Conservation (phyloP, 1,284 basidiomycete genomes). For the Cryptococcus amylolentus region DNA sequence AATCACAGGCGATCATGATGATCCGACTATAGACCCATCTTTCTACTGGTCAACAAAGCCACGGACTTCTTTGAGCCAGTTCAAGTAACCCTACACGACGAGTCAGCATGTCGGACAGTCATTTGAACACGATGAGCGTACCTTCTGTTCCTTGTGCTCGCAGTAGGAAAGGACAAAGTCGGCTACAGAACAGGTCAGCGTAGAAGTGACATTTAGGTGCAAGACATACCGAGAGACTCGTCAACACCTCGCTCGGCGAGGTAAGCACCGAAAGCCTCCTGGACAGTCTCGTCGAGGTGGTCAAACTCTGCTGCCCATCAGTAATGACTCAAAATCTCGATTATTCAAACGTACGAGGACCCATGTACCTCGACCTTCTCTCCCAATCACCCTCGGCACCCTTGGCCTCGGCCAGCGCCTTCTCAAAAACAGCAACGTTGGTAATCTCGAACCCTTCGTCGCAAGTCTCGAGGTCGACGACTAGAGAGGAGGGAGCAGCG, state of each 20-base stretch:
- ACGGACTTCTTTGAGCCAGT: slow-evolving; percentile 82
- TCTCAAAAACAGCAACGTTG: slow-evolving; percentile 78
- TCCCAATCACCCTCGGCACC: slow-evolving; percentile 91
- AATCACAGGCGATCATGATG: too few species aligned
- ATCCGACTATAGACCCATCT: too few species aligned
- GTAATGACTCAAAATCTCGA: not conserved
- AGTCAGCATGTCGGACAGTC: not conserved
- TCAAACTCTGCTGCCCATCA: slow-evolving; percentile 61
- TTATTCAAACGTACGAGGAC: slow-evolving; percentile 61
- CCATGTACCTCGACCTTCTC: slow-evolving; percentile 84
- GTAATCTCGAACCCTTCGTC: slow-evolving; percentile 82
- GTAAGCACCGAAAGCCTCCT: slow-evolving; percentile 80
- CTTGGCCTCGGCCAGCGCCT: slow-evolving; percentile 71
- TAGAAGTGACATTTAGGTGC: slow-evolving; percentile 28
- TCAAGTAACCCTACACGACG: slow-evolving; percentile 72
- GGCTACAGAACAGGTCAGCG: slow-evolving; percentile 38
- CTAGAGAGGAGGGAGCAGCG: slow-evolving; percentile 61
- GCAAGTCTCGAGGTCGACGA: slow-evolving; percentile 74
- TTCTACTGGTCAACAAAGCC: slow-evolving; percentile 63
- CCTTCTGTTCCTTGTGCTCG: slow-evolving; percentile 86
- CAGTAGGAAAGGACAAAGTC: slow-evolving; percentile 79
- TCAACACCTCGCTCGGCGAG: slow-evolving; percentile 83
- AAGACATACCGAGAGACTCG: slow-evolving; percentile 60
- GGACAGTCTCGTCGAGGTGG: slow-evolving; percentile 79
- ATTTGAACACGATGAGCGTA: slow-evolving; percentile 29